These are phyloP conservation scores for Ceratobasidium papillatum DNA, from an alignment of 1,284 basidiomycete species.

Conservation along the genomic window DNA sequence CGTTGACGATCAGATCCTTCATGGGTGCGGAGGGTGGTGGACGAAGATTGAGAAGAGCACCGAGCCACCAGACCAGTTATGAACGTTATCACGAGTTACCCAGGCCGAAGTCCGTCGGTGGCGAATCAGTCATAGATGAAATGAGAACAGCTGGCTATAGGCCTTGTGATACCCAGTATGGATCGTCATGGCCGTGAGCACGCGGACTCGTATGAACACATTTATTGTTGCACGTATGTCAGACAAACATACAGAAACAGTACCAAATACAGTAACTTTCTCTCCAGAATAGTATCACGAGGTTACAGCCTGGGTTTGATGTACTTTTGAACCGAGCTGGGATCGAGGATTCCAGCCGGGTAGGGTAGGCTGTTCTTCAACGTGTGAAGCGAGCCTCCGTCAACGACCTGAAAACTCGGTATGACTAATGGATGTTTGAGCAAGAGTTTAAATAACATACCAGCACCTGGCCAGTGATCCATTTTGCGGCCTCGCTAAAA, in stretches of 20 bases:
- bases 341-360: slow-evolving; percentile 71
- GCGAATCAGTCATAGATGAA: not conserved
- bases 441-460: slow-evolving; percentile 46
- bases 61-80: slow-evolving; percentile 6
- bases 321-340: slow-evolving; percentile 51
- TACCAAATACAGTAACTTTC: not conserved
- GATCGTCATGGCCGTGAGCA: not conserved
- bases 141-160: not conserved
- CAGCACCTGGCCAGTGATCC: slow-evolving; percentile 78
- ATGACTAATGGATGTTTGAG: not conserved
- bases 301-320: slow-evolving; percentile 56
- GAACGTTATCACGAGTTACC: not conserved
- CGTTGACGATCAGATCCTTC: slow-evolving; percentile 67
- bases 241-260: not conserved
- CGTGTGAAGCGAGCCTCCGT: slow-evolving; percentile 71
- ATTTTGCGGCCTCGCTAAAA: slow-evolving; percentile 87
- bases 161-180: slow-evolving; percentile 17
- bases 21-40: slow-evolving; percentile 50
- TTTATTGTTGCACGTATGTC: slow-evolving; percentile 3
- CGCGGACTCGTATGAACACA: not conserved
- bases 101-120: not conserved
- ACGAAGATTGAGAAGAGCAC: not conserved
- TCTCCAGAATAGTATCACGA: not conserved
- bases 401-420: slow-evolving; percentile 56
- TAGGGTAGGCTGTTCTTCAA: slow-evolving; percentile 65